Evolutionary conservation across 495 filamentous ascomycete species (phyloP), one percentile per base, ranked within the genome.

Genomic region (Oidiodendron maius): DNA sequence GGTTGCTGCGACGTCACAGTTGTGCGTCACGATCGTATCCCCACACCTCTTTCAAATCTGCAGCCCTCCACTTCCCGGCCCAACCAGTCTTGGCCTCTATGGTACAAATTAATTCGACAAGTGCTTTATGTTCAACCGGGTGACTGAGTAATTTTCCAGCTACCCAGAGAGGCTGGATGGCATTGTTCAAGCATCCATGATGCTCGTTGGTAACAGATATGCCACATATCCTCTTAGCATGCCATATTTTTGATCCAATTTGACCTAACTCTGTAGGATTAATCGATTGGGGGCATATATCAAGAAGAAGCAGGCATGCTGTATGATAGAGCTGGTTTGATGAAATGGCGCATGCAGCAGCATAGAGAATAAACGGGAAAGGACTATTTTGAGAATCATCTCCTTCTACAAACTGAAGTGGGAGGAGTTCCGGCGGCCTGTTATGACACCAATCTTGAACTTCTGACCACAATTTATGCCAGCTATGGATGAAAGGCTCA

Each of bases 251-350:
- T 15, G 1, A 62, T 42, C 18, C 64, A 62, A 1, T 56, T 42
- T 8, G 52, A 49, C 2, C 61, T 46, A n/a, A 50, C 55, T 40
- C 20, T 18, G 18, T 21, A 5, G 66, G n/a, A 21, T 60, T 57
- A 18, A 69, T 59, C 3, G 43, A 40, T 38, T 65, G 69, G 2
- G 70, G 68, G 46, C 59, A 63, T 23, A 61, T 63, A 17, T 68
- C 63, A 1, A 76, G 58, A 26, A 76, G 48, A 12, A 75, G 51
- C 20, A 76, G 63, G 46, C 69, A 69, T 13, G 68, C 63, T 0
- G 72, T 73, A 43, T 75, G 71, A 20, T 72, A 72, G 0, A 75
- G 59, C 40, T 75, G 72, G 24, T 73, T 74, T 1, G 66, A 67
- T 0, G 70, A 75, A 16, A 76, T 75, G 8, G 72, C 72, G 5